Conservation (phyloP, 495 filamentous ascomycete species). For the Xylaria palmicola region DNA sequence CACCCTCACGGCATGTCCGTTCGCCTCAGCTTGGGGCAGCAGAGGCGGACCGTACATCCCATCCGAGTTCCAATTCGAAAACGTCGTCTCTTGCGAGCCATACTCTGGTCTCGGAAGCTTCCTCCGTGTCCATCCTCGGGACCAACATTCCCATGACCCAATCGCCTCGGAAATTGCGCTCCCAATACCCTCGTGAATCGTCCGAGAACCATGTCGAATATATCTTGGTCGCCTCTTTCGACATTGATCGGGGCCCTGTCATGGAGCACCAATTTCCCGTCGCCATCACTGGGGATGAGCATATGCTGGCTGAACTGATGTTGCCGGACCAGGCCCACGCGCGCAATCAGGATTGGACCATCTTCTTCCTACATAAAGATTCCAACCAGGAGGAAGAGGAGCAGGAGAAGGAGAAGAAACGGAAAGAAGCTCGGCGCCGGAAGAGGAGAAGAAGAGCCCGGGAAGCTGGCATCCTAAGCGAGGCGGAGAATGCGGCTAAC, state of each 20-base stretch:
- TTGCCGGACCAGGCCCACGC: slow-evolving; percentile 96
- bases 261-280: slow-evolving; percentile 99
- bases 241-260: slow-evolving; percentile 90
- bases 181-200: slow-evolving; percentile 80
- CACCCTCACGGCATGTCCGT: slow-evolving; percentile 49
- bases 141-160: slow-evolving; percentile 44
- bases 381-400: slow-evolving; percentile 76
- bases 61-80: slow-evolving; percentile 58
- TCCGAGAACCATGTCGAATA: slow-evolving; percentile 96
- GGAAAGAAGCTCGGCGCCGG: slow-evolving; percentile 50
- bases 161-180: slow-evolving; percentile 58
- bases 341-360: slow-evolving; percentile 96
- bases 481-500: slow-evolving; percentile 46
- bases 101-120: slow-evolving; percentile 45
- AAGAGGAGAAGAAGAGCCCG: slow-evolving; percentile 44
- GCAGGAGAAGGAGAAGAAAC: slow-evolving; percentile 47
- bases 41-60: slow-evolving; percentile 49
- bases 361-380: slow-evolving; percentile 98
- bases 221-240: slow-evolving; percentile 97
- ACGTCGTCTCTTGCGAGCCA: slow-evolving; percentile 49
- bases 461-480: slow-evolving; percentile 55
- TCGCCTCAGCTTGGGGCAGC: slow-evolving; percentile 51
- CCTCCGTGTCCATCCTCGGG: slow-evolving; percentile 49
- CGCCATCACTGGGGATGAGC: slow-evolving; percentile 93
- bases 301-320: slow-evolving; percentile 98